Evolutionary conservation across 179 eudicot species (phyloP).

Genomic region (Gypsophila paniculata): DNA sequence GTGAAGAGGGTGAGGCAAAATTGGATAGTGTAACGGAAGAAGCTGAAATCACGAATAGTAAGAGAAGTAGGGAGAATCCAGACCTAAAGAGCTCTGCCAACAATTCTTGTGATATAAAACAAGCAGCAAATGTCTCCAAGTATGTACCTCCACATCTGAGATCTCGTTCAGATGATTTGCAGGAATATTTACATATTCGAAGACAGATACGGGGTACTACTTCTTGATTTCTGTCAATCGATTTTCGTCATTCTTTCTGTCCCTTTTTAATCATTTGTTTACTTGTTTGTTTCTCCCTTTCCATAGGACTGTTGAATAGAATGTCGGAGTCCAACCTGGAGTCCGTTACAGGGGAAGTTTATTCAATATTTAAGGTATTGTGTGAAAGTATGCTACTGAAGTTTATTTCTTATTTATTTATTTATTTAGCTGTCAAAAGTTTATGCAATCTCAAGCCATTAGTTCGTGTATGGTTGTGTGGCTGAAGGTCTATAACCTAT

Average conservation of each 20-base stretch:
- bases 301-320: conserved; percentile 77
- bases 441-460: background rate
- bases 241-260: background rate
- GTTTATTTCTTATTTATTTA: background rate
- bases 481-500: background rate
- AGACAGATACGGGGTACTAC: conserved; percentile 68
- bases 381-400: background rate
- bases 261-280: conserved; percentile 7
- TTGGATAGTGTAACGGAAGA: too few species aligned
- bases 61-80: conserved; percentile 35
- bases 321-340: conserved; percentile 87
- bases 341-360: conserved; percentile 64
- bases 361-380: conserved; percentile 54
- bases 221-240: background rate
- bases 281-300: conserved; percentile 12
- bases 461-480: background rate
- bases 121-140: conserved; percentile 30
- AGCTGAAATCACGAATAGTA: conserved; percentile 19
- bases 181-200: conserved; percentile 57
- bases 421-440: background rate
- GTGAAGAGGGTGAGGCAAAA: conserved; percentile 17
- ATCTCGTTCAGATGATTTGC: conserved; percentile 44
- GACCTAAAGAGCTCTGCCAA: conserved; percentile 21
- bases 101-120: conserved; percentile 13
- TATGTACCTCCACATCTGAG: conserved; percentile 88